Evolutionary conservation across 2,329 filamentous ascomycete genomes (phyloP).

Genomic region (Juglanconis oblonga): DNA sequence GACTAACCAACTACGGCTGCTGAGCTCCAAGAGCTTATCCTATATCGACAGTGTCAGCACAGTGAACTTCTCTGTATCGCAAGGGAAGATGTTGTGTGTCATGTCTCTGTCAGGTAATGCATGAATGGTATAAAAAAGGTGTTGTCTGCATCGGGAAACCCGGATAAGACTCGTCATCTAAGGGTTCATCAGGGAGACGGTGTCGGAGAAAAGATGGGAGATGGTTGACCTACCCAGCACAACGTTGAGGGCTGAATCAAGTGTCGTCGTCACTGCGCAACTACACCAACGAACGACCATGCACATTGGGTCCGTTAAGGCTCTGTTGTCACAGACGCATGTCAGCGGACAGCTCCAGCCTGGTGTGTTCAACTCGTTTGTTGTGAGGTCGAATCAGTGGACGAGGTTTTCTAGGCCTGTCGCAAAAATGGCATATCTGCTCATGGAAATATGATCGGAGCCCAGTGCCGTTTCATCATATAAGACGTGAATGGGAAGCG

Average conservation of each 20-base stretch:
- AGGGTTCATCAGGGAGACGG: conserved; percentile 38
- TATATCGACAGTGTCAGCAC: conserved; percentile 12
- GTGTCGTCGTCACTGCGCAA: no score
- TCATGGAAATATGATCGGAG: conserved; percentile 74
- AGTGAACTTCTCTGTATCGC: neutral
- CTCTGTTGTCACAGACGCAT: neutral
- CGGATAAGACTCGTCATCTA: conserved; percentile 81
- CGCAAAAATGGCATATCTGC: conserved; percentile 84
- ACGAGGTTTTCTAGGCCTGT: conserved; percentile 99
- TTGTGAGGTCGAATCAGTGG: conserved; percentile 66
- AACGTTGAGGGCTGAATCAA: neutral
- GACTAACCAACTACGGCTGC: conserved; percentile 6
- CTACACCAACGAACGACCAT: neutral
- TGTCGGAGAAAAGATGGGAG: neutral
- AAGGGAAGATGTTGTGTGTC: conserved; percentile 34
- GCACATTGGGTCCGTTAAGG: no score
- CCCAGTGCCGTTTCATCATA: conserved; percentile 96
- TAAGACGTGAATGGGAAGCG: conserved; percentile 25
- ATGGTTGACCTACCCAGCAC: conserved; percentile 24
- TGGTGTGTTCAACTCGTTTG: neutral
- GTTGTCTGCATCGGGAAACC: conserved; percentile 68
- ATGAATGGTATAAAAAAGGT: conserved; percentile 70
- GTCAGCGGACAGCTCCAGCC: conserved; percentile 1
- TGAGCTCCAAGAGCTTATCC: neutral
- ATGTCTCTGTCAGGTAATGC: conserved; percentile 38